Conservation (phyloP, 225 moss, liverwort and hornwort genomes). For the Antitrichia curtipendula region DNA sequence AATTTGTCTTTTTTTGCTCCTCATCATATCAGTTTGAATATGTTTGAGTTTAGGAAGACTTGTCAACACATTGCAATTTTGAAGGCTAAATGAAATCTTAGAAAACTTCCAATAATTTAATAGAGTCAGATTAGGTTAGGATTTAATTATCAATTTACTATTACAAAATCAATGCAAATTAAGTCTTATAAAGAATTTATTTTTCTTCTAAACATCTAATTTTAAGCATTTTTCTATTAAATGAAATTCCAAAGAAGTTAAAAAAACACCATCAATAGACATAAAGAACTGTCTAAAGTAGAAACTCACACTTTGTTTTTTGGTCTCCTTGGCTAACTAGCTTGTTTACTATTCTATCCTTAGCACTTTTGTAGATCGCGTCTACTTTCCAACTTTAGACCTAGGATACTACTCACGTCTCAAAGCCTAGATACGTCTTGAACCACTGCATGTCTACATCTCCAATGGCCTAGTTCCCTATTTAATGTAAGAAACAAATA, state of each 20-base stretch:
- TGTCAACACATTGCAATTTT: too few species aligned
- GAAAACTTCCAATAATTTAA: too few species aligned
- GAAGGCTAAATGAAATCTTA: too few species aligned
- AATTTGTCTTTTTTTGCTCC: too few species aligned
- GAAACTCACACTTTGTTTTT: background rate
- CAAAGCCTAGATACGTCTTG: background rate
- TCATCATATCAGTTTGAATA: too few species aligned
- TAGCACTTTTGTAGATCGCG: accelerated
- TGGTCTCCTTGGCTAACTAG: background rate
- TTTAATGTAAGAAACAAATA: background rate
- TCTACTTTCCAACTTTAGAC: background rate
- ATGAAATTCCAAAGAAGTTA: background rate
- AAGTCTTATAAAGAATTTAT: too few species aligned
- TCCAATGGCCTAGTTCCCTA: accelerated
- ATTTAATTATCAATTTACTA: too few species aligned
- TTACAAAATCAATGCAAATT: too few species aligned
- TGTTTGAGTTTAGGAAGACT: too few species aligned
- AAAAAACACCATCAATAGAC: background rate
- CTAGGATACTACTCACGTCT: background rate
- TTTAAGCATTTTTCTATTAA: background rate
- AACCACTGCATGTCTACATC: background rate
- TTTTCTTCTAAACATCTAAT: background rate
- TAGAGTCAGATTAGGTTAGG: too few species aligned
- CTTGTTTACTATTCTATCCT: background rate
- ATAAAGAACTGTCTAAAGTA: too few species aligned